Base-by-base conservation (phyloP, 768 basidiomycete species). In the Mycena galopus region DNA sequence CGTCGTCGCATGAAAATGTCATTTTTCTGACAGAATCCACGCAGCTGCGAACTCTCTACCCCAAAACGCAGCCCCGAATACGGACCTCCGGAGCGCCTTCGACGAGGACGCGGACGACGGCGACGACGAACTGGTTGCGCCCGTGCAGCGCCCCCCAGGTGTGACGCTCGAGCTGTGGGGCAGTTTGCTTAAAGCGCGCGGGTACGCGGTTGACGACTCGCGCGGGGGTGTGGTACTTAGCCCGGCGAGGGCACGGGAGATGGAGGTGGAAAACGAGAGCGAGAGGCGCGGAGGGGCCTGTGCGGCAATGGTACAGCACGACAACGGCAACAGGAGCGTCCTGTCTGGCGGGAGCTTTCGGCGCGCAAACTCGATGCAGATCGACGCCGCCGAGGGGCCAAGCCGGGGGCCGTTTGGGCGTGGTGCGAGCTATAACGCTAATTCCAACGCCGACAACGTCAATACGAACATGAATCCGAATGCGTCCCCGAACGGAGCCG, bases 101-200 rank as follows among this genome's bases (percentile, higher is more conserved):
- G 57, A 71, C 53, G 75, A 72, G 25, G 73, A 81, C 23, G 82
- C 81, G 0, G 83, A 84, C 3, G 84, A 87, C 50, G 75, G 70
- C 30, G 73, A 81, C 21, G 82, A 80, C 0, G 83, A 84, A 1
- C 84, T 87, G 76, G 83, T 88, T 0, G 89, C 88, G 0, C 80
- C 86, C 21, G 83, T 89, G 14, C 88, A 85, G 63, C 90, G 91
- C n/a, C 82, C 90, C 1, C 91, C 91, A 0, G 85, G 86, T 0
- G 85, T 90, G 3, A 92, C 91, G 1, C 84, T 92, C 50, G 89
- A 91, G 69, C 85, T 94, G 10, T 95, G 94, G 94, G 86, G 88
- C 60, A 87, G 87, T 72, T 88, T 95, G 29, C 87, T 95, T 32
- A 86, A 88, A 67, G 83, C 88, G 30, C 88, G 93, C 11, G 94